Percentiles rank a stretch among this genome's conserved stretches.
Evolutionary conservation across 1,139 yeast species (phyloP).

Genomic region (Hansenula anomala): DNA sequence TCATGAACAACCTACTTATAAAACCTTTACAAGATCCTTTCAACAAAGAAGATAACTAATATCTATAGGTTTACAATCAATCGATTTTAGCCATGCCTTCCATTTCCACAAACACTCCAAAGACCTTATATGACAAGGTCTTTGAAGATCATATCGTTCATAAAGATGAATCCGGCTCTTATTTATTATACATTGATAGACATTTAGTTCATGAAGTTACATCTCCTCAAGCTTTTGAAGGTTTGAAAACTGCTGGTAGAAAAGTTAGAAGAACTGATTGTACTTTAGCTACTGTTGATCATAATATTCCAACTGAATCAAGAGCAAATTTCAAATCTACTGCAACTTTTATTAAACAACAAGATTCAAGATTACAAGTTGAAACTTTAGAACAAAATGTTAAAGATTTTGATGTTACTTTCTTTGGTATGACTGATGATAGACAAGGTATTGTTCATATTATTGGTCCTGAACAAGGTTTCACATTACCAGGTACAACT

Average conservation of each 20-base stretch:
- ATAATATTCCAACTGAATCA: constrained; percentile 91
- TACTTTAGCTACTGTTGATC: constrained; percentile 96
- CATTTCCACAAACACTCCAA: constrained; percentile 34
- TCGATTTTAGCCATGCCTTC: constrained; percentile 21
- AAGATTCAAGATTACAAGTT: constrained; percentile 89
- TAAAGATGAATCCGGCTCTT: constrained; percentile 81
- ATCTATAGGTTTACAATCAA: too few relatives aligned
- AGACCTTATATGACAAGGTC: constrained; percentile 91
- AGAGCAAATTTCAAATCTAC: constrained; percentile 71
- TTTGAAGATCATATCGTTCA: constrained; percentile 92
- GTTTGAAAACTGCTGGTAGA: constrained; percentile 82
- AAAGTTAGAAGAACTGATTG: constrained; percentile 88
- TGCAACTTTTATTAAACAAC: constrained; percentile 81
- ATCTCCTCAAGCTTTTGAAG: constrained; percentile 98
- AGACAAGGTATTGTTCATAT: constrained; percentile 98
- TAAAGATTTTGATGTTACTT: constrained; percentile 80
- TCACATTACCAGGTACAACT: constrained; percentile 96
- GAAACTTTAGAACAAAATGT: constrained; percentile 90
- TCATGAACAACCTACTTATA: too few relatives aligned
- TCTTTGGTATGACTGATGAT: constrained; percentile 88
- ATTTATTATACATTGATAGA: constrained; percentile 85
- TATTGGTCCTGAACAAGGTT: constrained; percentile 98
- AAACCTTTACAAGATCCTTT: too few relatives aligned
- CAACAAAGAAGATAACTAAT: too few relatives aligned
- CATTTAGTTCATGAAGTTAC: constrained; percentile 98